These are phyloP conservation scores for Fusarium hostae DNA, from an alignment of 2,329 filamentous ascomycete species.

Conservation along the genomic window DNA sequence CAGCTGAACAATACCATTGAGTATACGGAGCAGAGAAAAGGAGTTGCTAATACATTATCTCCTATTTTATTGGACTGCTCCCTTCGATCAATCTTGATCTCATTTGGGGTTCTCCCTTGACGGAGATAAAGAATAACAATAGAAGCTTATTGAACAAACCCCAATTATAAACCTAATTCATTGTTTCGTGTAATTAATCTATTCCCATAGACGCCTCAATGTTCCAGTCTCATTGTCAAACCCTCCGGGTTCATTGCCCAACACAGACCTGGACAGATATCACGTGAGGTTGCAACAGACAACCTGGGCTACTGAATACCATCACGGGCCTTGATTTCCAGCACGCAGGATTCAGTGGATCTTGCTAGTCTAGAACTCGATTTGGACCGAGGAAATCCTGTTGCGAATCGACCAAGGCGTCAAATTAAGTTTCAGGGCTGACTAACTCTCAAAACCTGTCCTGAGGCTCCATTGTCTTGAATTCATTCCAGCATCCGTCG, in stretches of 20 bases:
- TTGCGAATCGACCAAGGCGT: conserved; percentile 16
- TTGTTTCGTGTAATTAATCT: background rate
- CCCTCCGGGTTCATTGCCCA: conserved; percentile 12
- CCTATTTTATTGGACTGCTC: background rate
- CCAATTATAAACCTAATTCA: background rate
- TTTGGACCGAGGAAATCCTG: conserved; percentile 5
- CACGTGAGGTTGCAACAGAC: conserved; percentile 10
- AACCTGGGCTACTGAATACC: background rate
- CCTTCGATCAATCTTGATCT: background rate
- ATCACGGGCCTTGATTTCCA: background rate
- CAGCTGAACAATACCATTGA: background rate
- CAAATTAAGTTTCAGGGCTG: conserved; percentile 1
- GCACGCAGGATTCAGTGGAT: background rate
- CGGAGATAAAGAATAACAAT: background rate
- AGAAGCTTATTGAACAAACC: background rate
- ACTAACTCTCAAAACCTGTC: conserved; percentile 1
- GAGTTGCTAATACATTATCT: background rate
- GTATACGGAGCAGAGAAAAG: background rate
- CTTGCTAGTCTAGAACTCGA: conserved; percentile 3
- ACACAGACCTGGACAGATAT: background rate
- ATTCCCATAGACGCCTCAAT: background rate
- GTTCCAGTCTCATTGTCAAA: background rate
- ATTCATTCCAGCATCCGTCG: conserved; percentile 21
- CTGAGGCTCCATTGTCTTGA: background rate
- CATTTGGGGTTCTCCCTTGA: background rate